These are phyloP conservation scores for Microbotryum saponariae DNA, from an alignment of 1,284 basidiomycete genomes.

Conservation along the genomic window DNA sequence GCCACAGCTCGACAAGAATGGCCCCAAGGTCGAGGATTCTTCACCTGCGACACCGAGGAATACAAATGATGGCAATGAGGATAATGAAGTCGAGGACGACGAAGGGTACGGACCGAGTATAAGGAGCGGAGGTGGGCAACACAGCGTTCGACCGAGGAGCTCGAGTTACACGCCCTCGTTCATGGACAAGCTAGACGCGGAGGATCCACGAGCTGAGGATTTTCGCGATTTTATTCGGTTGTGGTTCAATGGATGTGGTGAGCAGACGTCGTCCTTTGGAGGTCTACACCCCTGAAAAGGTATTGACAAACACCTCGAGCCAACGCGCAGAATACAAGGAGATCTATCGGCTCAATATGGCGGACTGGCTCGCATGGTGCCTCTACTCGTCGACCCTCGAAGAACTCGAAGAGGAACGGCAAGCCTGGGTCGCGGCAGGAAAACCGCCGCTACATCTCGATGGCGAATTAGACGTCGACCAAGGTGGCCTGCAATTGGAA, in stretches of 20 bases:
- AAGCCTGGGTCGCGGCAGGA: conserved; percentile 18
- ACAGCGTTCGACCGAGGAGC: too few relatives aligned
- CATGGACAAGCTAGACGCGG: conserved; percentile 23
- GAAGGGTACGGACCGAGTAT: too few relatives aligned
- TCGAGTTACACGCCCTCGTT: conserved; percentile 7
- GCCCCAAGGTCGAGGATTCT: too few relatives aligned
- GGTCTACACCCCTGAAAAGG: conserved; percentile 1
- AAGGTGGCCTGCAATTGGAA: conserved; percentile 1
- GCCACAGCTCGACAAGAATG: too few relatives aligned
- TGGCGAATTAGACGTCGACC: conserved; percentile 14
- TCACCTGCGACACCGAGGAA: too few relatives aligned
- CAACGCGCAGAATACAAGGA: conserved; percentile 69
- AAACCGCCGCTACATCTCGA: conserved; percentile 15
- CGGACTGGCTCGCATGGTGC: conserved; percentile 75
- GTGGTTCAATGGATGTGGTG: conserved; percentile 43
- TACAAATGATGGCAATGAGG: too few relatives aligned
- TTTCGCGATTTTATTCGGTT: conserved; percentile 63
- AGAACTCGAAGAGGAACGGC: conserved; percentile 16
- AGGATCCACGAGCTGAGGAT: conserved; percentile 66
- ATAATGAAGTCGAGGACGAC: too few relatives aligned
- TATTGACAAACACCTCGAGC: conserved; percentile 46
- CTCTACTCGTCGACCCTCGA: conserved; percentile 46
- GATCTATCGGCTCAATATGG: conserved; percentile 58
- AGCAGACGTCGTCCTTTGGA: conserved; percentile 11
- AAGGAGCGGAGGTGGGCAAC: too few relatives aligned